These are phyloP conservation scores for Cryphonectria carpinicola DNA, from an alignment of 2,329 filamentous ascomycete genomes.

Conservation along the genomic window DNA sequence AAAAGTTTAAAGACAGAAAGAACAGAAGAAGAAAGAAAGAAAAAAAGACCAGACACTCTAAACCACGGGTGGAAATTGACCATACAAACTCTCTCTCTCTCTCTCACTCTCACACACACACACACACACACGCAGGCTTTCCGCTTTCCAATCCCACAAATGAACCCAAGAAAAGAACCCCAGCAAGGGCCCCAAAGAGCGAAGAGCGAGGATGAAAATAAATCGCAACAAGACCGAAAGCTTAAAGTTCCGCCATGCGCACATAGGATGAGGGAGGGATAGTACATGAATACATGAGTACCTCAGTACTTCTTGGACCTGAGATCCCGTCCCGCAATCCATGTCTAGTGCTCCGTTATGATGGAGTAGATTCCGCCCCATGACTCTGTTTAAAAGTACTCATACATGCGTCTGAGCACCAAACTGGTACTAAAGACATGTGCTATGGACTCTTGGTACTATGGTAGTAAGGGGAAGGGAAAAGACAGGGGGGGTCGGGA, in stretches of 20 bases:
- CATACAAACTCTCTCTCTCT: neutral
- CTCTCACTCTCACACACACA: too few species aligned
- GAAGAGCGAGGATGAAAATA: conserved; percentile 14
- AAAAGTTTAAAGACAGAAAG: neutral
- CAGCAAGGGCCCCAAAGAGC: conserved; percentile 14
- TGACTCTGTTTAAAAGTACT: conserved; percentile 4
- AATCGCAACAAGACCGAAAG: conserved; percentile 29
- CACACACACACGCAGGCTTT: neutral
- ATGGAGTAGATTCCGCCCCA: conserved; percentile 2
- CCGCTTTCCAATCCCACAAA: neutral
- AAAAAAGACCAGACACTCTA: conserved; percentile 2
- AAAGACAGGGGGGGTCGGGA: neutral
- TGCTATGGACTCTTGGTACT: neutral
- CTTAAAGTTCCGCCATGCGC: conserved; percentile 25
- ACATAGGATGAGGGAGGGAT: neutral
- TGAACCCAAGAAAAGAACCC: neutral
- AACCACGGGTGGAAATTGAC: neutral
- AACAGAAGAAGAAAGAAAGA: neutral
- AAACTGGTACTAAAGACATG: neutral
- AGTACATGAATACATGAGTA: conserved; percentile 15
- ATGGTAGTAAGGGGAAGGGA: conserved; percentile 8
- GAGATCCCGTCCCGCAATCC: conserved; percentile 18
- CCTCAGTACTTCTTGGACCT: neutral
- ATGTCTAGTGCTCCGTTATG: conserved; percentile 7
- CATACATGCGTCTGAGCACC: conserved; percentile 16